phyloP scores from a whole-genome alignment of 495 filamentous ascomycete species.

The Podospora pseudoanserina region DNA sequence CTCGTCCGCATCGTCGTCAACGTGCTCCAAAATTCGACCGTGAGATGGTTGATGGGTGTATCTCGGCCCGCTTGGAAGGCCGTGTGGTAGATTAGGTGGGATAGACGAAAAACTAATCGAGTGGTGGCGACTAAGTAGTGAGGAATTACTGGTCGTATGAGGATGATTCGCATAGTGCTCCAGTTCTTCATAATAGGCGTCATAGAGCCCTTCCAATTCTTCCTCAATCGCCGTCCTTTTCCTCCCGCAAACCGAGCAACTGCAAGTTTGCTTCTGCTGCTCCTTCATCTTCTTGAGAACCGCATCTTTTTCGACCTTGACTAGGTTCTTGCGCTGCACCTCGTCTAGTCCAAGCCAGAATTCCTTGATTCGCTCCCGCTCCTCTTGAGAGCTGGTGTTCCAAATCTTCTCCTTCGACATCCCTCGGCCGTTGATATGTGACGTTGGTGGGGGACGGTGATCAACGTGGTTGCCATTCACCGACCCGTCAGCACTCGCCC shows the following conservation, averaged over 20 bases:
- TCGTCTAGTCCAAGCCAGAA: conserved; percentile 98
- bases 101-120: conserved; percentile 40
- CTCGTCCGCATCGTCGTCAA: conserved; percentile 62
- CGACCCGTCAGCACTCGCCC: conserved; percentile 13
- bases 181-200: conserved; percentile 97
- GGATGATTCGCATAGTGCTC: conserved; percentile 95
- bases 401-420: conserved; percentile 83
- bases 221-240: conserved; percentile 98
- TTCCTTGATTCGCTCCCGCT: conserved; percentile 93
- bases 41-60: conserved; percentile 50
- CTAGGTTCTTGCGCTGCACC: conserved; percentile 84
- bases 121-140: conserved; percentile 64
- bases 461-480: conserved; percentile 17
- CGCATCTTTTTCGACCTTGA: conserved; percentile 98
- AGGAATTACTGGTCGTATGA: conserved; percentile 54
- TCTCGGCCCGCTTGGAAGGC: conserved; percentile 28
- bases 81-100: too few relatives aligned
- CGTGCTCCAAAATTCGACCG: conserved; percentile 55
- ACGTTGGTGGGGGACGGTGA: conserved; percentile 18
- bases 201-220: conserved; percentile 96
- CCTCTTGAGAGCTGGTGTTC: conserved; percentile 91
- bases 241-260: conserved; percentile 92
- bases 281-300: conserved; percentile 99
- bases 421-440: conserved; percentile 35
- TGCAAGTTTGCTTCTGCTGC: conserved; percentile 98